These are phyloP conservation scores for Rehmannia glutinosa DNA, from an alignment of 257 asterid genomes.

Conservation along the genomic window DNA sequence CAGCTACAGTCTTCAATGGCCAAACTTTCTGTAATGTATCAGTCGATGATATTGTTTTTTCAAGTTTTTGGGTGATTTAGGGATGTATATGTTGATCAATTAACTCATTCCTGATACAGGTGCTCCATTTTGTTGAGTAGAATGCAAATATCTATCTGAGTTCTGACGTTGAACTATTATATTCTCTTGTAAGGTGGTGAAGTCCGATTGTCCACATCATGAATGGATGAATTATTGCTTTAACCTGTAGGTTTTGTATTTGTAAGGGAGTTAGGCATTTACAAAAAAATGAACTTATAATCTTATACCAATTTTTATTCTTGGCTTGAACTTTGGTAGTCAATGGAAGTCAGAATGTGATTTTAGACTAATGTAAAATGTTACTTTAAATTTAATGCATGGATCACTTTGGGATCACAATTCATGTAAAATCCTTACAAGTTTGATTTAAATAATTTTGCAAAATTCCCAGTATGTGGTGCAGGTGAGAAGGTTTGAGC, in stretches of 20 bases:
- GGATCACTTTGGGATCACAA: neutral
- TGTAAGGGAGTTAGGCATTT: neutral
- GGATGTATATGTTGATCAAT: neutral
- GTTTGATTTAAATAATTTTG: neutral
- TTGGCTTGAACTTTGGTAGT: too few species aligned
- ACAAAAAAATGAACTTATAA: neutral
- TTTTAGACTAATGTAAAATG: neutral
- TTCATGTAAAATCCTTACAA: neutral
- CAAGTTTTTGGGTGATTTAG: slow-evolving; percentile 4
- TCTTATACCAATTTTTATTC: too few species aligned
- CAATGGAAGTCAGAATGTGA: too few species aligned
- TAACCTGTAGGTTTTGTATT: neutral
- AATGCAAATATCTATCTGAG: neutral
- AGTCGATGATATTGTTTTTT: neutral
- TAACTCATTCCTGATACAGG: neutral
- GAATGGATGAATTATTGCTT: neutral
- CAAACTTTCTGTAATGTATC: neutral
- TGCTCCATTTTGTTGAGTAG: slow-evolving; percentile 1
- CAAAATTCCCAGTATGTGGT: neutral
- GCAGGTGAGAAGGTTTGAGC: neutral
- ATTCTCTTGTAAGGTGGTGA: neutral
- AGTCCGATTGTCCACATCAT: neutral
- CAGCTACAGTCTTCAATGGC: too few species aligned
- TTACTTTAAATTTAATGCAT: neutral
- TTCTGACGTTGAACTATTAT: neutral